phyloP scores from a whole-genome alignment of 495 filamentous ascomycete species.

The Xylaria flabelliformis region DNA sequence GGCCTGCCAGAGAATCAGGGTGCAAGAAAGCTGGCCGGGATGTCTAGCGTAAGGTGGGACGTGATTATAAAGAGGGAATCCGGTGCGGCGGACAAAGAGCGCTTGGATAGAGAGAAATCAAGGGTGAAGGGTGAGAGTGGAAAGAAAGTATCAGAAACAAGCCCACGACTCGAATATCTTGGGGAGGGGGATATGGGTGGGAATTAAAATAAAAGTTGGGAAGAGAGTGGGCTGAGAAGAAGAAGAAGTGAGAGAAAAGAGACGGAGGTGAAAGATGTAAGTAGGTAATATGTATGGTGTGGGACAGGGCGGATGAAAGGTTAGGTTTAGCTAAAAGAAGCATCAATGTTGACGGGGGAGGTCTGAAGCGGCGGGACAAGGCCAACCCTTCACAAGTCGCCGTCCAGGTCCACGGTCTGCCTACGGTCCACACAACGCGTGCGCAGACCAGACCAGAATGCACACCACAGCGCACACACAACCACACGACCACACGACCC shows the following conservation, averaged over 20 bases:
- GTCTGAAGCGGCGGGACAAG: slow-evolving; percentile 46
- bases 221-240: slow-evolving; percentile 16
- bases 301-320: slow-evolving; percentile 42
- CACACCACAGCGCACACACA: neutral
- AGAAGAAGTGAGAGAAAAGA: slow-evolving; percentile 34
- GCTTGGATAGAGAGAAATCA: neutral
- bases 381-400: slow-evolving; percentile 39
- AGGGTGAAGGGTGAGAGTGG: slow-evolving; percentile 24
- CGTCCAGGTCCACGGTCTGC: slow-evolving; percentile 33
- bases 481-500: neutral
- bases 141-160: slow-evolving; percentile 15
- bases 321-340: slow-evolving; percentile 40
- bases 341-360: slow-evolving; percentile 42
- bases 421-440: slow-evolving; percentile 28
- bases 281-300: slow-evolving; percentile 41
- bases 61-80: slow-evolving; percentile 1
- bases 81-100: slow-evolving; percentile 15
- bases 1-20: slow-evolving; percentile 6
- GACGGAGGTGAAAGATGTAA: too few species aligned
- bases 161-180: neutral
- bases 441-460: slow-evolving; percentile 22
- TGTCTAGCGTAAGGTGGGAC: neutral
- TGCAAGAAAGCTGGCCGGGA: neutral
- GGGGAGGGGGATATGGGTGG: slow-evolving; percentile 6
- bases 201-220: neutral